Conservation (phyloP, 2,329 filamentous ascomycete genomes). For the Purpureocillium takamizusanense region DNA sequence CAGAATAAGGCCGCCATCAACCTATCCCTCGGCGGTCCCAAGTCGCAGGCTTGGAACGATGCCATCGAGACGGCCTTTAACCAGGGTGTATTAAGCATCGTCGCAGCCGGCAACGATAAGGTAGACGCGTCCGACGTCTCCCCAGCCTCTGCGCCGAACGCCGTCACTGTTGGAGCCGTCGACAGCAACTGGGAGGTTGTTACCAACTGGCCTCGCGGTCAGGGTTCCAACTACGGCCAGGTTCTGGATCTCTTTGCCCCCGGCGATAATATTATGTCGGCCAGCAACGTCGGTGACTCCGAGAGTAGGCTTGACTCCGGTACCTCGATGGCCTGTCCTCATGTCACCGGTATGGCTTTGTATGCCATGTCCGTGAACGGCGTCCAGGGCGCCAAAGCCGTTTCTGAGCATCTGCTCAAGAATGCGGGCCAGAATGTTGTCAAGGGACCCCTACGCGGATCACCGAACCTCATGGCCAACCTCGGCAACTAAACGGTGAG, state of each 20-base stretch:
- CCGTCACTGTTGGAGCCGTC: conserved; percentile 45
- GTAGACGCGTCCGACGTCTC: conserved; percentile 21
- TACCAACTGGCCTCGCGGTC: conserved; percentile 6
- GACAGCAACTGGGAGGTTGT: conserved; percentile 23
- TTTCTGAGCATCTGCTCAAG: conserved; percentile 31
- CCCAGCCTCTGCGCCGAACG: conserved; percentile 36
- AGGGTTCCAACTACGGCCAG: conserved; percentile 42
- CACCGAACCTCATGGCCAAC: too few species aligned
- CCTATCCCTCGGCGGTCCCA: conserved; percentile 37
- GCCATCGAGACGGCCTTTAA: conserved; percentile 36
- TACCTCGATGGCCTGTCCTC: conserved; percentile 54
- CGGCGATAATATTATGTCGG: conserved; percentile 33
- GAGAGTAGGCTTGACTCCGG: conserved; percentile 42
- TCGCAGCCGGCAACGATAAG: conserved; percentile 45
- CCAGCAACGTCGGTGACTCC: conserved; percentile 32
- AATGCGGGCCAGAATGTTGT: too few species aligned
- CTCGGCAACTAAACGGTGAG: too few species aligned
- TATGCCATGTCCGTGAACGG: conserved; percentile 41
- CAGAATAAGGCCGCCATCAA: conserved; percentile 37
- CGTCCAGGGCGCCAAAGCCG: conserved; percentile 26
- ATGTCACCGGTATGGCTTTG: conserved; percentile 47
- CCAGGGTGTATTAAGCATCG: conserved; percentile 39
- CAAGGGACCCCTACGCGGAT: too few species aligned
- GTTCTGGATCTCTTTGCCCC: conserved; percentile 42
- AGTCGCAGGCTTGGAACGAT: conserved; percentile 38